Evolutionary conservation across 2,329 filamentous ascomycete species (phyloP).

Genomic region (Talaromyces pinophilus): DNA sequence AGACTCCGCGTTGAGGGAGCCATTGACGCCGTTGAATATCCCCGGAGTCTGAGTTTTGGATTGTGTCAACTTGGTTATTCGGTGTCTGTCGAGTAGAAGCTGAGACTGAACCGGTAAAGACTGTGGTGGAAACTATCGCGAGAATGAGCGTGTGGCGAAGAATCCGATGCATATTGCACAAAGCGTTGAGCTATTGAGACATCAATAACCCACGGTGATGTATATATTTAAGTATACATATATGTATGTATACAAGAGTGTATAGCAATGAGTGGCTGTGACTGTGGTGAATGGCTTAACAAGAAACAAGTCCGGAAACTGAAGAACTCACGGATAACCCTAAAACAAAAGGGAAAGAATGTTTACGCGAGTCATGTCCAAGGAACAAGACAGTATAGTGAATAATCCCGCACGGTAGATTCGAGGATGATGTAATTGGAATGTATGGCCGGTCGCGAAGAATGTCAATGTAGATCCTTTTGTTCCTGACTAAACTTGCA

Average conservation of each 20-base stretch:
- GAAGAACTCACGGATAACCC: background rate
- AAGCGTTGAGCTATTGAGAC: background rate
- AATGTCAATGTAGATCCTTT: slow-evolving; percentile 12
- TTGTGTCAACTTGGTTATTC: background rate
- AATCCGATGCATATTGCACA: slow-evolving; percentile 19
- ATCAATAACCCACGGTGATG: slow-evolving; percentile 1
- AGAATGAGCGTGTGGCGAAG: slow-evolving; percentile 18
- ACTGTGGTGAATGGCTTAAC: background rate
- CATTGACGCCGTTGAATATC: background rate
- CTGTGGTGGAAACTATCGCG: slow-evolving; percentile 13
- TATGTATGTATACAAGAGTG: background rate
- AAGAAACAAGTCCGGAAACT: background rate
- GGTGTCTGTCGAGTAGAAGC: background rate
- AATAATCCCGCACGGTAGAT: background rate
- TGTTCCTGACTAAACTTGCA: slow-evolving; percentile 3
- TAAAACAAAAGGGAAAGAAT: slow-evolving; percentile 10
- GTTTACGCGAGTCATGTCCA: slow-evolving; percentile 1
- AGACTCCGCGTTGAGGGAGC: slow-evolving; percentile 26
- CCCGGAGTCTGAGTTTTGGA: background rate
- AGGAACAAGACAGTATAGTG: background rate
- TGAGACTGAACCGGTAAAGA: slow-evolving; percentile 12
- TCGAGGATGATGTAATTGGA: slow-evolving; percentile 23
- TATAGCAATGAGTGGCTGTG: background rate
- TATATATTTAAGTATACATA: slow-evolving; percentile 1
- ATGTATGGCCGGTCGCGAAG: slow-evolving; percentile 20